A percentile compares a stretch with the other conserved stretches of the same genome.
Evolutionary conservation across 164 flowering plant species (phyloP).

Genomic region (Litsea cubeba): DNA sequence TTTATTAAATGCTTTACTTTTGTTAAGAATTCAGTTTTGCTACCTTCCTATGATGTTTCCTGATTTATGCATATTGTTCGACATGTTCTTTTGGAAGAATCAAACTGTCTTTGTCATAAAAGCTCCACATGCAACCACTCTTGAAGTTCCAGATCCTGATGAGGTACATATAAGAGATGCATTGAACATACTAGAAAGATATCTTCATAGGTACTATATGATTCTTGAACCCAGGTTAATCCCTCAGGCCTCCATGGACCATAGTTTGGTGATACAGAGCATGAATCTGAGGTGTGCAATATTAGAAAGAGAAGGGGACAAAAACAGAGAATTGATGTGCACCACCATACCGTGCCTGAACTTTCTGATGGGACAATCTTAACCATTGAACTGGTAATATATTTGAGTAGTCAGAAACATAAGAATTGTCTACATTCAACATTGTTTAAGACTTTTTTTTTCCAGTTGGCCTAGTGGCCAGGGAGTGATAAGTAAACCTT

Average conservation of each 20-base stretch:
- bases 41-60: not conserved
- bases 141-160: constrained; percentile 81
- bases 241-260: not conserved
- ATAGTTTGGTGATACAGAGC: not conserved
- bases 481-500: too few species aligned
- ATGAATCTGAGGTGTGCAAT: not conserved
- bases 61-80: not conserved
- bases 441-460: not conserved
- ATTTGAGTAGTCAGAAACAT: too few species aligned
- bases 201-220: not conserved
- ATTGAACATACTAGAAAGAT: not conserved
- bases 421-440: not conserved
- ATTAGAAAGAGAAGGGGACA: too few species aligned
- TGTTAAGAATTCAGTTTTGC: not conserved
- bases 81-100: constrained; percentile 29
- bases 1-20: not conserved
- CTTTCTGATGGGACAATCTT: too few species aligned
- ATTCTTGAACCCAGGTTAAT: not conserved
- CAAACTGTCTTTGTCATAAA: constrained; percentile 59
- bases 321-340: too few species aligned
- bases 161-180: constrained; percentile 34
- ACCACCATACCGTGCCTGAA: too few species aligned
- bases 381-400: too few species aligned
- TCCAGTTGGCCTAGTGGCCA: too few species aligned
- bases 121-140: constrained; percentile 63